Base-by-base conservation (phyloP, 2,329 filamentous ascomycete species). In the Fusarium zealandicum region DNA sequence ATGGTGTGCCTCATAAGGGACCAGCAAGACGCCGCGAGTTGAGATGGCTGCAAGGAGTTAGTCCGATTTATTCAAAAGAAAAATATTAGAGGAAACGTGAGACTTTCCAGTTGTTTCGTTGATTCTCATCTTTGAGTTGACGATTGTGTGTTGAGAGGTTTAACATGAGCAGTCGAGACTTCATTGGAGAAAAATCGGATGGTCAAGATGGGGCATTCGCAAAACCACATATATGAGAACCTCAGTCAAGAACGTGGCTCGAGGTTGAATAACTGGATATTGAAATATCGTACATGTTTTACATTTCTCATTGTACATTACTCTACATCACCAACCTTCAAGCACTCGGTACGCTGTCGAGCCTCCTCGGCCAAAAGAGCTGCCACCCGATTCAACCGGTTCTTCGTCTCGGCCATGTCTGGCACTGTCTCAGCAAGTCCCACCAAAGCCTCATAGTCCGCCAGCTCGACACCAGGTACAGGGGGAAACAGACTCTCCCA, bases 1-100 rank as follows among this genome's bases (percentile, higher is more conserved):
- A 77, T 97, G 93, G 69, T 87, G 89, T 31, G 80, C 75, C 59
- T 88, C 88, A 74, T 97, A 97, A 0, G 93, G 93, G 9, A 96
- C 92, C 9, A 98, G 82, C 14, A 96, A 82, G 37, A 90, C 78
- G 42, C 79, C 79, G 5, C 82, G 74, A 1, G 89, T 89, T 3
- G 83, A 80, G 27, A 96, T 76, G 14, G 88, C 91, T 96, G 63
- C 14, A 13, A 1, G 8, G 0, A 4, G 6, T 45, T 49, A 51
- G 56, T 36, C 1, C 4, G 8, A 1, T 2, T 13, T 2, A 12
- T 1, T 10, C 4, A 5, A 13, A 8, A 5, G 14, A 10, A 5
- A 13, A 8, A 5, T 17, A 10, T 39, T 6, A 14, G 4, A 4
- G 11, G 9, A 1, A 10, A 8, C 0, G n/a, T 16, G n/a, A 7